phyloP scores from a whole-genome alignment of 2,329 filamentous ascomycete species.

The Fusarium albosuccineum region DNA sequence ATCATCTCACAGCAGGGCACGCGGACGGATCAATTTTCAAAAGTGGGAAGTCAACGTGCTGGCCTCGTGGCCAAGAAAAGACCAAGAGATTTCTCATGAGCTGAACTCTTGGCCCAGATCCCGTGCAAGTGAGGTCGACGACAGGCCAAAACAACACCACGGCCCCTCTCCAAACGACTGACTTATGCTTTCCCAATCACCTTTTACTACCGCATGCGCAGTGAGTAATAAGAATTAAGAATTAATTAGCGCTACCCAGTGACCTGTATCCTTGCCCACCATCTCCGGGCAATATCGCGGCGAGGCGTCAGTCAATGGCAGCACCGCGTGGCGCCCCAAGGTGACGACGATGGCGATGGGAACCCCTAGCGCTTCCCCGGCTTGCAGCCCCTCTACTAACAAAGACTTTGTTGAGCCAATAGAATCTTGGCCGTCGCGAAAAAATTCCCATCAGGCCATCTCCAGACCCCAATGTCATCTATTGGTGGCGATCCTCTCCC shows the following conservation, averaged over 20 bases:
- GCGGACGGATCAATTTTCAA: neutral
- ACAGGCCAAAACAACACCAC: neutral
- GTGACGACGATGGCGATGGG: constrained; percentile 20
- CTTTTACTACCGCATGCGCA: too few relatives aligned
- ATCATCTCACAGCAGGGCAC: neutral
- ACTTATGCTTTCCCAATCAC: too few relatives aligned
- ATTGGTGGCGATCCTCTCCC: constrained; percentile 10
- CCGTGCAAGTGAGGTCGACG: neutral
- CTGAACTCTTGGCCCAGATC: neutral
- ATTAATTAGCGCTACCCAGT: too few relatives aligned
- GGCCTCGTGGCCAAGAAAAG: neutral
- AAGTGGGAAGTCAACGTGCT: neutral
- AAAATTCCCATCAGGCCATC: constrained; percentile 7
- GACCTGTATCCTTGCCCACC: neutral
- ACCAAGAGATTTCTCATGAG: neutral
- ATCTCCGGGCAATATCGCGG: constrained; percentile 18
- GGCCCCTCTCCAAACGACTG: neutral
- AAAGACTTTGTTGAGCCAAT: constrained; percentile 19
- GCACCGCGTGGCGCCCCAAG: neutral
- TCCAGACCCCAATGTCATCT: constrained; percentile 9
- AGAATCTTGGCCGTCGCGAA: neutral
- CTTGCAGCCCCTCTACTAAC: neutral
- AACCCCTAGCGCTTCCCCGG: neutral
- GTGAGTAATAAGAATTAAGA: too few relatives aligned
- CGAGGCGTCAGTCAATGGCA: constrained; percentile 18